These are phyloP conservation scores for Colletotrichum tropicale DNA, from an alignment of 2,329 filamentous ascomycete species.

Conservation along the genomic window DNA sequence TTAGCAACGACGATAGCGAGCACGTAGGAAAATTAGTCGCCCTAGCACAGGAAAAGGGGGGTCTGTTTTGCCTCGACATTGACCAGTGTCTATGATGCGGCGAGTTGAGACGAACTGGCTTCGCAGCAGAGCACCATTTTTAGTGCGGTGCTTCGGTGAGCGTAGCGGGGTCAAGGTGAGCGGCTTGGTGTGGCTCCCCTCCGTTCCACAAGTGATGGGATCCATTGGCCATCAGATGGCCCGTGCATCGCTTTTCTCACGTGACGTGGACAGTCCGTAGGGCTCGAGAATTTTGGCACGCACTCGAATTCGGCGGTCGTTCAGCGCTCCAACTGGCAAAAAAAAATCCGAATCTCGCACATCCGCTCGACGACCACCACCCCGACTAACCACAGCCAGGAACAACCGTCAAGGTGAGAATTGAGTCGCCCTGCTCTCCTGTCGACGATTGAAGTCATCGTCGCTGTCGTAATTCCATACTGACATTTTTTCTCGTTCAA, in stretches of 20 bases:
- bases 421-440: conserved; percentile 6
- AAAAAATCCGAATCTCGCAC: too few species aligned
- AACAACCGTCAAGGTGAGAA: conserved; percentile 46
- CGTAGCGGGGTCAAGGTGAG: not conserved
- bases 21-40: accelerated
- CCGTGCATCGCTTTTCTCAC: too few species aligned
- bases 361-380: not conserved
- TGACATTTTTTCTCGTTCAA: conserved; percentile 43
- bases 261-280: too few species aligned
- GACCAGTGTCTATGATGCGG: not conserved
- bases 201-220: too few species aligned
- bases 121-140: not conserved
- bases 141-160: not conserved
- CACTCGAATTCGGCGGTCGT: too few species aligned
- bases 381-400: conserved; percentile 36
- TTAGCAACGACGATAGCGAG: accelerated
- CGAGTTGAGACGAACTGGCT: not conserved
- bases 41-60: not conserved
- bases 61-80: not conserved
- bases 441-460: not conserved
- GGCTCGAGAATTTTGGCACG: too few species aligned
- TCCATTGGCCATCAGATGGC: too few species aligned
- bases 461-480: conserved; percentile 16
- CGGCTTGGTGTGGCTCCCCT: not conserved
- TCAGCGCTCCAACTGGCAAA: too few species aligned